phyloP scores from a whole-genome alignment of 345 rosid species.

The Clausena lansium region DNA sequence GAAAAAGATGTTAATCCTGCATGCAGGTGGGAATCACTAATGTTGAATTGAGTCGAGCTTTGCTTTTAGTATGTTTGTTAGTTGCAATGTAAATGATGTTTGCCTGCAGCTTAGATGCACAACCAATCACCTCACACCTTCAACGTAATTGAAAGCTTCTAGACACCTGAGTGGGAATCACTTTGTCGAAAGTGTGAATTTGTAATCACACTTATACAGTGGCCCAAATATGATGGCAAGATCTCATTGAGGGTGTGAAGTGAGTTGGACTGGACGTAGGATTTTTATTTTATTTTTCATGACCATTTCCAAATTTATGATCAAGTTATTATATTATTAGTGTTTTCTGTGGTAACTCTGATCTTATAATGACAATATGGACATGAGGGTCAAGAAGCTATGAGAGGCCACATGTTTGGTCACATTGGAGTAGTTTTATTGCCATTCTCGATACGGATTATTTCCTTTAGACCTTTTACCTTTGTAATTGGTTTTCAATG shows the following conservation, averaged over 20 bases:
- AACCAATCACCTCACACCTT: background rate
- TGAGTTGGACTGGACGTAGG: background rate
- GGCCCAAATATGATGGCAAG: background rate
- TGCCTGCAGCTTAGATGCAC: background rate
- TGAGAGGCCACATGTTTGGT: background rate
- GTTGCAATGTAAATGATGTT: no score
- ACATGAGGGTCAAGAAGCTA: background rate
- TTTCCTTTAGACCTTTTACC: background rate
- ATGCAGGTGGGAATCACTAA: background rate
- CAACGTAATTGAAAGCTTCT: background rate
- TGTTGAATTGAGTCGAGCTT: background rate
- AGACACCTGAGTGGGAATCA: background rate
- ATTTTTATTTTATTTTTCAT: background rate
- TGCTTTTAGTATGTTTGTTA: background rate
- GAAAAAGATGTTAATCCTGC: background rate
- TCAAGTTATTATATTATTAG: background rate
- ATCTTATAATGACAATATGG: no score
- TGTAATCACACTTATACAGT: background rate
- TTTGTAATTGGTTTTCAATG: background rate
- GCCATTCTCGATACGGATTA: background rate
- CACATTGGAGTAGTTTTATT: background rate
- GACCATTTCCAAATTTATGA: background rate
- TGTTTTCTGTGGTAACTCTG: background rate
- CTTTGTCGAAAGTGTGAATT: background rate
- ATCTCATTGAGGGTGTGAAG: background rate